Percentiles rank a stretch among this genome's conserved stretches.
These are phyloP conservation scores for Backusella tuberculispora DNA, from an alignment of 192 early-diverging fungal species.

Conservation along the genomic window DNA sequence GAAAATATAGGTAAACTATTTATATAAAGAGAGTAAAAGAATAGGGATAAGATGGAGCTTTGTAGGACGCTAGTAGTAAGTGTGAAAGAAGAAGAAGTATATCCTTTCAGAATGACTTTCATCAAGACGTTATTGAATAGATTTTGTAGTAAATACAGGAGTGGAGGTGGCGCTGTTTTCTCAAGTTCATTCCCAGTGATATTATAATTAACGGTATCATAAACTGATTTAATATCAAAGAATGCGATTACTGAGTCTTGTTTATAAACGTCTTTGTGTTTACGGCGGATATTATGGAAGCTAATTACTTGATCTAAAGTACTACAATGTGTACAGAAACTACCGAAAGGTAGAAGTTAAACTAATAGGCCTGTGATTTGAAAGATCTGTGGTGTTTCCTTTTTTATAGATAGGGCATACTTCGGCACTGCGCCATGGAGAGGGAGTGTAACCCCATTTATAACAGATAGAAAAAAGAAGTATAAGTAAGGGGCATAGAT, in stretches of 20 bases:
- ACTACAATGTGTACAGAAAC: conserved; percentile 18
- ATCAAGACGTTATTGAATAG: conserved; percentile 1
- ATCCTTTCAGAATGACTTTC: neutral
- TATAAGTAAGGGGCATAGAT: neutral
- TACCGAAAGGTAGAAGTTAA: conserved; percentile 28
- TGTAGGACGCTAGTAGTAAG: conserved; percentile 16
- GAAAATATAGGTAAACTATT: neutral
- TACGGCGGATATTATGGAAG: conserved; percentile 8
- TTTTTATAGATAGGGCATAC: neutral
- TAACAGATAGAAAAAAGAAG: neutral
- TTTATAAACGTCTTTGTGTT: neutral
- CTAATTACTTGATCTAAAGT: conserved; percentile 25
- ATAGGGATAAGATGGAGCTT: conserved; percentile 24
- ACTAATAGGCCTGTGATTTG: conserved; percentile 23
- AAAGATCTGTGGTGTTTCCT: neutral
- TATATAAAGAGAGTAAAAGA: conserved; percentile 34
- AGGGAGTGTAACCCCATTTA: neutral
- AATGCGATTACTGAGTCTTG: conserved; percentile 20
- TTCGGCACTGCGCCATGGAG: neutral
- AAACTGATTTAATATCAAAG: conserved; percentile 21
- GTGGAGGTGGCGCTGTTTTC: neutral
- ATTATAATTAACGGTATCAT: conserved; percentile 1
- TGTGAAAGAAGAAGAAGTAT: neutral
- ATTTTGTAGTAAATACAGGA: neutral
- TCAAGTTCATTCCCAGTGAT: neutral